phyloP scores from a whole-genome alignment of 192 early-diverging fungal species.

The Coemansia sp. region DNA sequence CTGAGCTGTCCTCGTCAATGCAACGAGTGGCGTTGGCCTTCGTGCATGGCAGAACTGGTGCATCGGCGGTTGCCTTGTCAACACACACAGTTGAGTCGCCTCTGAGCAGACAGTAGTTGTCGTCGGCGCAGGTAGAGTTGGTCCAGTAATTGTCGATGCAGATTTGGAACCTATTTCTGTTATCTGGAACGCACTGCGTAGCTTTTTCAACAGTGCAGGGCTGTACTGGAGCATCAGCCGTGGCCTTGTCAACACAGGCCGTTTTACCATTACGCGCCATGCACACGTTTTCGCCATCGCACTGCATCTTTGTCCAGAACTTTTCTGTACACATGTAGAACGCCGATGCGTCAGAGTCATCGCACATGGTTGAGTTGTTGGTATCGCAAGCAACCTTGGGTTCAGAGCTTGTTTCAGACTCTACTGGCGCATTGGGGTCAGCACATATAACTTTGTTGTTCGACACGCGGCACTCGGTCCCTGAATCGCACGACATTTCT shows the following conservation, averaged over 20 bases:
- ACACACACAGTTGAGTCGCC: conserved; percentile 20
- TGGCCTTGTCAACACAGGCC: conserved; percentile 27
- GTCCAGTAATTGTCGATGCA: conserved; percentile 47
- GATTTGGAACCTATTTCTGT: conserved; percentile 33
- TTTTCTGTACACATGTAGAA: conserved; percentile 40
- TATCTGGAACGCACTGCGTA: conserved; percentile 31
- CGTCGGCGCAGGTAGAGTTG: conserved; percentile 35
- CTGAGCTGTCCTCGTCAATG: conserved; percentile 9
- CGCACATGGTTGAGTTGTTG: conserved; percentile 43
- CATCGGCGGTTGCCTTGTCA: conserved; percentile 32
- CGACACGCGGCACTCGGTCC: conserved; percentile 32
- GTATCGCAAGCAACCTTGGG: conserved; percentile 21
- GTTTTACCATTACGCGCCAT: conserved; percentile 28
- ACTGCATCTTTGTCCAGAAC: conserved; percentile 41
- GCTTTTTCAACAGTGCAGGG: conserved; percentile 24
- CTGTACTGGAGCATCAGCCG: conserved; percentile 30
- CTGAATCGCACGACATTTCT: conserved; percentile 22
- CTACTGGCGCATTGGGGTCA: conserved; percentile 22
- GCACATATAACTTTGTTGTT: conserved; percentile 36
- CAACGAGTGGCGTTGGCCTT: conserved; percentile 29
- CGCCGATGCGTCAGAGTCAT: conserved; percentile 14
- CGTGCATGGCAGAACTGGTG: conserved; percentile 22
- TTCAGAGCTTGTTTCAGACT: conserved; percentile 2
- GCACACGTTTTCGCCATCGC: conserved; percentile 41
- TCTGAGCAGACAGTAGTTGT: conserved; percentile 26